Base-by-base conservation (phyloP, 192 early-diverging fungal species). In the Podila verticillata region DNA sequence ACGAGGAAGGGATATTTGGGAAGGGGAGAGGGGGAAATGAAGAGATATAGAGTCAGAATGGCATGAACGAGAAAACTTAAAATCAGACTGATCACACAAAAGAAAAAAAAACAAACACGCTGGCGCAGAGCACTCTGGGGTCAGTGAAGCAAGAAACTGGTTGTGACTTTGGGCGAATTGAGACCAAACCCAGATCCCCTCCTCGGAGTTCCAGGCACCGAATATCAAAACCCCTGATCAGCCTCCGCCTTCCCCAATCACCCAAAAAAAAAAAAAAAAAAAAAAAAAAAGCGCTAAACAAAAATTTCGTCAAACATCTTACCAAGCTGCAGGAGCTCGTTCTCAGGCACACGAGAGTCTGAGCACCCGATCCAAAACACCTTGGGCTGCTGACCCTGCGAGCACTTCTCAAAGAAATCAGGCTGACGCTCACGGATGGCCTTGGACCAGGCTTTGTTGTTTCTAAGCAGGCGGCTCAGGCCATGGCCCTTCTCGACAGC, bases 341-440 rank as follows among this genome's bases (percentile, higher is more conserved):
- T 94, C 47, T 95, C 92, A 32, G 95, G 90, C 26, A 97, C 94
- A 68, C 98, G 94, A 15, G 96, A 96, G 82, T 98, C 98, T 5
- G 94, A 90, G 85, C 97, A 99, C 1, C 94, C 89, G 65, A 99
- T 94, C 93, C 95, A 99, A 51, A 97, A 84, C 48, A 97, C 83
- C 79, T 94, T 91, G 65, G 97, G 97, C 47, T 86, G 75, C 86
- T 98, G 97, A 49, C 88, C 87, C 72, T 87, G 68, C 49, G 92
- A 89, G 29, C 96, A 84, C 29, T 90, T 88, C 39, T 86, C 84
- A 74, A 97, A 96, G 71, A 93, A 94, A 0, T 85, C 87, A 29
- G 94, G 93, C 51, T 88, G 84, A 34, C 86, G 84, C 28, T 81
- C 74, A 28, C 81, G 83, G n/a, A 91, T 74, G 17, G 91, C 74